Evolutionary conservation across 1,139 yeast genomes (phyloP), one percentile per base, ranked within the genome.

Genomic region (Kodamaea sp.): DNA sequence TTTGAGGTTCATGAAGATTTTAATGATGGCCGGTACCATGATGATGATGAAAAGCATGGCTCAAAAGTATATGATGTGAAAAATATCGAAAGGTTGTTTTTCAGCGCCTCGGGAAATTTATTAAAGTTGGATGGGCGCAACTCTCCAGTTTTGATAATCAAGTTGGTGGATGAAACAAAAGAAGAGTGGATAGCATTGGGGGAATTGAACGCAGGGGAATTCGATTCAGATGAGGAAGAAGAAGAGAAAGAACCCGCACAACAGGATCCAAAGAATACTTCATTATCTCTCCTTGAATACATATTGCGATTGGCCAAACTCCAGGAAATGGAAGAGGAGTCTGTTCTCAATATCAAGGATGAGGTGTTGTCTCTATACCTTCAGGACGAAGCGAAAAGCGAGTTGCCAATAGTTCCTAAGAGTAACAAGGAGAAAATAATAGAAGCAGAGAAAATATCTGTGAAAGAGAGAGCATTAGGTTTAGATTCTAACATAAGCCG

Each of bases 1-100:
- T 48, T 86, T 24, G 58, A 53, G 8, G 63, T 86, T 2, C 56
- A 54, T 2, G 94, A 86, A 49, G 76, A 75, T 48, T 78, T 82
- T 39, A 70, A 83, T 49, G 95, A 86, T 57, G 88, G 78, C 0
- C 61, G 95, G 38, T 86, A 83, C 50, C 95, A 86, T 49, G 84
- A 80, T 8, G 74, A 66, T 9, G 77, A 73, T 6, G 73, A 64
- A 12, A 58, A 53, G 3, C 70, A 75, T 0, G 60, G 59, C 11
- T 44, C 47, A 1, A 53, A 61, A 15, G 42, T 50, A 3, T 53
- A 74, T 21, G 69, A 74, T 29, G 57, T 82, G 3, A 52, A 63
- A 7, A 53, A 63, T 2, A 64, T 85, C 3, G 62, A 71, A 5
- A 67, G 81, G 40, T 57, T 83, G 38, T 86, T 83, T 46, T 86